These are phyloP conservation scores for Xylaria sp. DNA, from an alignment of 2,329 filamentous ascomycete species.

Conservation along the genomic window DNA sequence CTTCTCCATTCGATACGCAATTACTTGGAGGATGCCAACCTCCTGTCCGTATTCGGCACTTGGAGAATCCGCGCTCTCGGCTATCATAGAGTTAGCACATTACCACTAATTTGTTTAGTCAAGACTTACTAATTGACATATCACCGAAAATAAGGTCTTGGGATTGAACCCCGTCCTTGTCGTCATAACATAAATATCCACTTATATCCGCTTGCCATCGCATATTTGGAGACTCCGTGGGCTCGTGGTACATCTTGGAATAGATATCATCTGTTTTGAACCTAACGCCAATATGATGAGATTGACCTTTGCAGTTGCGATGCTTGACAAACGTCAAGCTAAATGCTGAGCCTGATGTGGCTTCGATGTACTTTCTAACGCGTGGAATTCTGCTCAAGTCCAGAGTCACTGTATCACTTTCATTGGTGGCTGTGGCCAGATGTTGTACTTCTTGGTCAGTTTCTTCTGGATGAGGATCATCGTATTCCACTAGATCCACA, in stretches of 20 bases:
- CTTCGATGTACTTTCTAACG: conserved; percentile 14
- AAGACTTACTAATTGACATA: too few species aligned
- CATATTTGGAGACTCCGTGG: neutral
- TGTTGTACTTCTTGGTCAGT: neutral
- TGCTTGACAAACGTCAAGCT: neutral
- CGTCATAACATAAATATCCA: too few species aligned
- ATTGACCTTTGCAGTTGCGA: neutral
- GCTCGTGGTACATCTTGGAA: neutral
- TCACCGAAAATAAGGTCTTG: too few species aligned
- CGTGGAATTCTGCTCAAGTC: neutral
- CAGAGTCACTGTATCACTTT: neutral
- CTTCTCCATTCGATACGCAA: neutral
- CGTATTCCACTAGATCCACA: conserved; percentile 5
- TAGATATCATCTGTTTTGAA: neutral
- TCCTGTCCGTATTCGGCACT: too few species aligned
- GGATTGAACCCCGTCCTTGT: too few species aligned
- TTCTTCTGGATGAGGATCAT: conserved; percentile 1
- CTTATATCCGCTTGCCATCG: too few species aligned
- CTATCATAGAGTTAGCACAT: too few species aligned
- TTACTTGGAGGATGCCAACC: too few species aligned
- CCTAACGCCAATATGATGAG: neutral
- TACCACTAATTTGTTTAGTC: too few species aligned
- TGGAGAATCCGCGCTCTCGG: too few species aligned
- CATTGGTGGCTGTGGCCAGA: neutral
- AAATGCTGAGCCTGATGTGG: neutral